phyloP scores from a whole-genome alignment of 2,329 filamentous ascomycete genomes.

The Hypomyces perniciosus region DNA sequence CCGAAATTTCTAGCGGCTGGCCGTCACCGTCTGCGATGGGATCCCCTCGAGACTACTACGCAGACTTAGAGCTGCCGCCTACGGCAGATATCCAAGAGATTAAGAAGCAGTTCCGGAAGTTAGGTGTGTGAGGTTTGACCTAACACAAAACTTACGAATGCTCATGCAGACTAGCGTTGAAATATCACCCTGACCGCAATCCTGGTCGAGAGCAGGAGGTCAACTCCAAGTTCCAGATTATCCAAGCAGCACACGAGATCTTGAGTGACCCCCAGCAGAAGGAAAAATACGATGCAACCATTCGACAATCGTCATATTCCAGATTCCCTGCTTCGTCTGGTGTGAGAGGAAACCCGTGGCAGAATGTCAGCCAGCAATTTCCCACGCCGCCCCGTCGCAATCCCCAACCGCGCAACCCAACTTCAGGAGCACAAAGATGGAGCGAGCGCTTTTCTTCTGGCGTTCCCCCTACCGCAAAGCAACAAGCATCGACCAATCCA shows the following conservation, averaged over 20 bases:
- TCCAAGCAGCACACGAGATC: conserved; percentile 80
- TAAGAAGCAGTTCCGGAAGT: conserved; percentile 79
- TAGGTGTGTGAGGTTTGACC: conserved; percentile 47
- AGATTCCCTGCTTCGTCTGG: conserved; percentile 47
- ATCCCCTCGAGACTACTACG: conserved; percentile 69
- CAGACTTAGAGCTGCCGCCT: conserved; percentile 66
- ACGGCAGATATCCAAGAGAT: conserved; percentile 68
- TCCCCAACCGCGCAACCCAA: conserved; percentile 18
- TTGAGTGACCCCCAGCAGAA: conserved; percentile 46
- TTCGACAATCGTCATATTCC: conserved; percentile 23
- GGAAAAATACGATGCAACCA: conserved; percentile 47
- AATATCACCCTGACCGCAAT: conserved; percentile 86
- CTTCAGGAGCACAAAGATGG: conserved; percentile 42
- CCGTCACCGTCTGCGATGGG: conserved; percentile 24
- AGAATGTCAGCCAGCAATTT: conserved; percentile 42
- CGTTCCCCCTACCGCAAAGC: conserved; percentile 38
- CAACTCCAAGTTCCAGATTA: conserved; percentile 76
- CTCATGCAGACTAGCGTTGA: conserved; percentile 54
- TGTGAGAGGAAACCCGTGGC: conserved; percentile 53
- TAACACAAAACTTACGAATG: neutral
- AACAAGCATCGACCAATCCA: conserved; percentile 27
- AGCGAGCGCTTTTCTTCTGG: conserved; percentile 35
- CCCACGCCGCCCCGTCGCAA: conserved; percentile 44
- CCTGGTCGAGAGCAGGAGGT: conserved; percentile 74
- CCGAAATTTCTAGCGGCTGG: conserved; percentile 1